A percentile compares a stretch with the other conserved stretches of the same genome.
phyloP scores from a whole-genome alignment of 441 rosid species.

The Hura crepitans region DNA sequence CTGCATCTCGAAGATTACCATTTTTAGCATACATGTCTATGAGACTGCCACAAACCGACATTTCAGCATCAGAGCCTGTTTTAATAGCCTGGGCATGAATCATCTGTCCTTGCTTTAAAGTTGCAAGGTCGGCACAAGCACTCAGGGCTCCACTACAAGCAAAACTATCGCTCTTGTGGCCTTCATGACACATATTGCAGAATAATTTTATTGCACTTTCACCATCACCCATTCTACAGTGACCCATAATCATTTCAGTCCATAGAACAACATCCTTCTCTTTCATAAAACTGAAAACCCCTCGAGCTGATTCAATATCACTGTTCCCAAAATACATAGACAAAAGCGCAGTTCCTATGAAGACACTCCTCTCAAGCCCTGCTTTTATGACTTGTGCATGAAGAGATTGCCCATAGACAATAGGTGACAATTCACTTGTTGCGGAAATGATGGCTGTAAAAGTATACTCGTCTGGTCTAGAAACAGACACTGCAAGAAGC shows the following conservation, averaged over 20 bases:
- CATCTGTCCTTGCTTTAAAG: conserved; percentile 67
- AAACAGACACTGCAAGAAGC: conserved; percentile 36
- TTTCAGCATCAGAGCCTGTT: conserved; percentile 45
- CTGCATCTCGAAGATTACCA: conserved; percentile 53
- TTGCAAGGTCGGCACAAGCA: conserved; percentile 72
- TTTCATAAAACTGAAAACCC: conserved; percentile 39
- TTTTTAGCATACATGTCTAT: conserved; percentile 82
- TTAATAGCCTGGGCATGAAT: conserved; percentile 60
- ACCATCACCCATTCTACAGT: conserved; percentile 62
- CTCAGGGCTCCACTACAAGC: conserved; percentile 71
- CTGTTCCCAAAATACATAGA: conserved; percentile 69
- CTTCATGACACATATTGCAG: conserved; percentile 48
- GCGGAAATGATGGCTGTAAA: conserved; percentile 66
- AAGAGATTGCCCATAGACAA: conserved; percentile 52
- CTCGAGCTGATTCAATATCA: conserved; percentile 48
- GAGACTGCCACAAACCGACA: conserved; percentile 67
- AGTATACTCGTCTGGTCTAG: conserved; percentile 73
- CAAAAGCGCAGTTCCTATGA: conserved; percentile 61
- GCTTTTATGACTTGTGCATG: conserved; percentile 57
- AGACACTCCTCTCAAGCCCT: conserved; percentile 55
- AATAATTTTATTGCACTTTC: conserved; percentile 50
- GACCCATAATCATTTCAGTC: conserved; percentile 87
- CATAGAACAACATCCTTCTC: conserved; percentile 74
- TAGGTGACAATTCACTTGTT: conserved; percentile 34
- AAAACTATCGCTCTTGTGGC: conserved; percentile 58